A percentile compares a stretch with the other conserved stretches of the same genome.
Evolutionary conservation across 75 land plant species (phyloP).

Genomic region (Larix kaempferi): DNA sequence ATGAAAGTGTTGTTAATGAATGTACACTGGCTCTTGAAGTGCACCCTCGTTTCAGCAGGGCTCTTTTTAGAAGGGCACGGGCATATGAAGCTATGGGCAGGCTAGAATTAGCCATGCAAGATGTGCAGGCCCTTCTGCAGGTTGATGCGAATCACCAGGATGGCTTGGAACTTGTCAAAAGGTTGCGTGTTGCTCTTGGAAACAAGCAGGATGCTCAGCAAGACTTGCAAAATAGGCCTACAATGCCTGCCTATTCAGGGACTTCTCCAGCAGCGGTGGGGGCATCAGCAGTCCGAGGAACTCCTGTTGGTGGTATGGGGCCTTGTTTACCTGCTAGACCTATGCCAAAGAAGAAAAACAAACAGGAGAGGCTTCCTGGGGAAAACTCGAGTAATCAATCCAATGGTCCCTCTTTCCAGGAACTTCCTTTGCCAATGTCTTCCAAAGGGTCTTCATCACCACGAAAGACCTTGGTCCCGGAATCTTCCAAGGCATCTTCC

Average conservation of each 20-base stretch:
- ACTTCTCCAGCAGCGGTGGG: slow-evolving; percentile 67
- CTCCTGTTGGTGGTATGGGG: slow-evolving; percentile 59
- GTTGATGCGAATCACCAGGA: slow-evolving; percentile 55
- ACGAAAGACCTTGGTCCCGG: slow-evolving; percentile 11
- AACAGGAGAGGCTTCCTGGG: not conserved
- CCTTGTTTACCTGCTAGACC: slow-evolving; percentile 64
- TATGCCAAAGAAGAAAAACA: slow-evolving; percentile 39
- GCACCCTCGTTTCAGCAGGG: slow-evolving; percentile 66
- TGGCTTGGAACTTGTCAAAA: slow-evolving; percentile 56
- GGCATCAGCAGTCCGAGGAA: slow-evolving; percentile 72
- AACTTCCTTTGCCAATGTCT: slow-evolving; percentile 11
- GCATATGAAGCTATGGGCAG: slow-evolving; percentile 63
- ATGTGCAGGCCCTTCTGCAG: slow-evolving; percentile 49
- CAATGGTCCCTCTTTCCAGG: slow-evolving; percentile 20
- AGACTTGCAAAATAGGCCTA: slow-evolving; percentile 50
- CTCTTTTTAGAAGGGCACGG: slow-evolving; percentile 70
- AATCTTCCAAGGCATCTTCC: not conserved
- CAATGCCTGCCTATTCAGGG: slow-evolving; percentile 13
- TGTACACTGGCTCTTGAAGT: slow-evolving; percentile 69
- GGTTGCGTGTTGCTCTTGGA: slow-evolving; percentile 48
- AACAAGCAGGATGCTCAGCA: slow-evolving; percentile 48
- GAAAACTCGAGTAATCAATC: not conserved
- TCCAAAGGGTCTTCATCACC: slow-evolving; percentile 34
- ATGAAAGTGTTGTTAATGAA: slow-evolving; percentile 64
- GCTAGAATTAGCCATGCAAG: slow-evolving; percentile 62